Percentiles rank a stretch among this genome's conserved stretches.
phyloP scores from a whole-genome alignment of 2,329 filamentous ascomycete genomes.

The Exophiala lecanii-corni region DNA sequence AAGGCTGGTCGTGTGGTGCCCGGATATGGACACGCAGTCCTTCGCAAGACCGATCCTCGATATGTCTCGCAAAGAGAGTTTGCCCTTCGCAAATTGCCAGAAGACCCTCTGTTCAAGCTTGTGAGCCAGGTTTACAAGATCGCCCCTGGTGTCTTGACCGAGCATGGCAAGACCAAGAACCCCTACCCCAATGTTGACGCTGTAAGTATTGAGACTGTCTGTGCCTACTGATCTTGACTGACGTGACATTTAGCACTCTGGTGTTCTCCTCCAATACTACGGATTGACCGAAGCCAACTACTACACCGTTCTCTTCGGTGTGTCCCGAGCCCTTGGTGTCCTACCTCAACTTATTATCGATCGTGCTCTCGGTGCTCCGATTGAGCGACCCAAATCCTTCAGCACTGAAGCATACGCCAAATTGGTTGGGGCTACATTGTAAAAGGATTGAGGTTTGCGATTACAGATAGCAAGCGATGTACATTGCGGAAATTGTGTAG shows the following conservation, averaged over 20 bases:
- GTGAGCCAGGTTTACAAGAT: constrained; percentile 99
- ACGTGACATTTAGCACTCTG: constrained; percentile 64
- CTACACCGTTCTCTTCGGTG: constrained; percentile 99
- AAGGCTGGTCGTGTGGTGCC: constrained; percentile 94
- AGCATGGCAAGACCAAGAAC: constrained; percentile 99
- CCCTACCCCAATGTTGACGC: constrained; percentile 98
- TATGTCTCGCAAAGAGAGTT: constrained; percentile 99
- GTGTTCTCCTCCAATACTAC: constrained; percentile 99
- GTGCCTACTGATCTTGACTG: not conserved
- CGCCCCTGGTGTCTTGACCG: constrained; percentile 90
- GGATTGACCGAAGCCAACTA: constrained; percentile 98
- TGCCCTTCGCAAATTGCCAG: constrained; percentile 84
- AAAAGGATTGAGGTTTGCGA: constrained; percentile 40
- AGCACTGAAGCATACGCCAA: constrained; percentile 95
- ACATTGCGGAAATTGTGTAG: constrained; percentile 16
- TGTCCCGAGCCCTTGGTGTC: constrained; percentile 95
- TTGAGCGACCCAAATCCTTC: constrained; percentile 99
- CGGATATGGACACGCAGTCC: constrained; percentile 96
- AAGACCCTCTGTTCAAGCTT: constrained; percentile 99
- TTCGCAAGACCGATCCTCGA: constrained; percentile 98
- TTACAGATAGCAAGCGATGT: constrained; percentile 11
- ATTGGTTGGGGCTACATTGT: constrained; percentile 85
- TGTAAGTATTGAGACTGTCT: constrained; percentile 33
- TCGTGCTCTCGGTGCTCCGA: constrained; percentile 91
- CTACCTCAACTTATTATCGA: constrained; percentile 99